phyloP scores from a whole-genome alignment of 345 rosid species.

The Populus davidiana region DNA sequence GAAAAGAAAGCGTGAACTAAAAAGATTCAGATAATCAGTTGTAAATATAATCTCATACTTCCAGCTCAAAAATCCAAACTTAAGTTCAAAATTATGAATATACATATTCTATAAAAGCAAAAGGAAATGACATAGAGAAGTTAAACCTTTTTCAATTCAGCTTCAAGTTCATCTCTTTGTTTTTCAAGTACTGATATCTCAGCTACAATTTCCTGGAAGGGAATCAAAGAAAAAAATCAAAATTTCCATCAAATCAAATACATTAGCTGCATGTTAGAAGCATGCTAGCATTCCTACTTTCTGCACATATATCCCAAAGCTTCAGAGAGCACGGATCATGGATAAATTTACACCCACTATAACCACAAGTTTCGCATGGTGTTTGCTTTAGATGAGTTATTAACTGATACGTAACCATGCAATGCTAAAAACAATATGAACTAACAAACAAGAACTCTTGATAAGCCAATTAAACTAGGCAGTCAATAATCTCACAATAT shows the following conservation, averaged over 20 bases:
- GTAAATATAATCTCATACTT: not conserved
- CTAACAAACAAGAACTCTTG: not conserved
- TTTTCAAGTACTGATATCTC: constrained; percentile 76
- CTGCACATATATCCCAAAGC: not conserved
- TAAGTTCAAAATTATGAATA: not conserved
- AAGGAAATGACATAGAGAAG: not conserved
- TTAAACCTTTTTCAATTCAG: constrained; percentile 74
- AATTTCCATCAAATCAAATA: constrained; percentile 1
- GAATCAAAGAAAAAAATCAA: constrained; percentile 11
- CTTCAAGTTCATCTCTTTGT: constrained; percentile 86
- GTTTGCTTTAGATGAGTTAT: not conserved
- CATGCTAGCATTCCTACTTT: constrained; percentile 9
- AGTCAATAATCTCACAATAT: not conserved
- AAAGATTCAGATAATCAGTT: not conserved
- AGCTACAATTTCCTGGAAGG: constrained; percentile 68
- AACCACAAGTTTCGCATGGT: not conserved
- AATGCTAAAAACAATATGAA: not conserved
- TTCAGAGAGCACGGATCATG: not conserved
- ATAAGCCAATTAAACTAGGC: constrained; percentile 1
- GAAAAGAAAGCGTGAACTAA: not conserved
- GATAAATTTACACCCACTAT: constrained; percentile 1
- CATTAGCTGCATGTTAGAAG: not conserved
- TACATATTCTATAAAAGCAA: not conserved
- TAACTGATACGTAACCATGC: not conserved
- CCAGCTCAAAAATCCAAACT: constrained; percentile 2